Evolutionary conservation across 768 basidiomycete species (phyloP).

Genomic region (Astraeus odoratus): DNA sequence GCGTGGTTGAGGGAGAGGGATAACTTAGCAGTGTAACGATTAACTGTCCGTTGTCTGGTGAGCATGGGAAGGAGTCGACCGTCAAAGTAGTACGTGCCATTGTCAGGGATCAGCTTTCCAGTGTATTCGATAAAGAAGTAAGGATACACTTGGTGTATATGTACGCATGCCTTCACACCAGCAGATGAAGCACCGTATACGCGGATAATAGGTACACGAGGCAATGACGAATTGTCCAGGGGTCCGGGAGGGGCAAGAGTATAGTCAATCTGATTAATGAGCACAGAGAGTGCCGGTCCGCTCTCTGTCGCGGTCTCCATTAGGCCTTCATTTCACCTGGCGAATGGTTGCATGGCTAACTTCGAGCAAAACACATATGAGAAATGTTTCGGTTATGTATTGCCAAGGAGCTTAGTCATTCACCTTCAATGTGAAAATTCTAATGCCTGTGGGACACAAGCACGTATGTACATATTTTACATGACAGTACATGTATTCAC

Average conservation of each 20-base stretch:
- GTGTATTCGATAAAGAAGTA: slow-evolving; percentile 88
- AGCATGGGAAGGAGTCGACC: background rate
- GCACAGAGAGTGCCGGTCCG: slow-evolving; percentile 32
- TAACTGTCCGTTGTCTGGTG: slow-evolving; percentile 43
- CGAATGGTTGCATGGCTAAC: too few relatives aligned
- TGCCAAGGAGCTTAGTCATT: too few relatives aligned
- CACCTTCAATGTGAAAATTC: too few relatives aligned
- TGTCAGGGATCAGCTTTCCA: slow-evolving; percentile 53
- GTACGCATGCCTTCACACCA: slow-evolving; percentile 76
- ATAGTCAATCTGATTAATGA: slow-evolving; percentile 59
- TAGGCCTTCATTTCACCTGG: too few relatives aligned
- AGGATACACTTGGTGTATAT: slow-evolving; percentile 91
- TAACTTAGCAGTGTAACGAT: slow-evolving; percentile 60
- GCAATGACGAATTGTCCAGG: slow-evolving; percentile 58
- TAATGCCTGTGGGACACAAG: too few relatives aligned
- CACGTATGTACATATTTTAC: too few relatives aligned
- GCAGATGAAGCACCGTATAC: slow-evolving; percentile 80
- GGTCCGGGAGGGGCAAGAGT: slow-evolving; percentile 47
- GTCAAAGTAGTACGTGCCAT: slow-evolving; percentile 40
- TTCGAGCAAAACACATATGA: too few relatives aligned
- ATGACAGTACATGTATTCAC: too few relatives aligned
- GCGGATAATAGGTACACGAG: slow-evolving; percentile 70
- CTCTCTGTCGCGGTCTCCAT: slow-evolving; percentile 3
- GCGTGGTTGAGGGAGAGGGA: slow-evolving; percentile 79
- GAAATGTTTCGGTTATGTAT: too few relatives aligned